Evolutionary conservation across 129 eudicot genomes (phyloP).

Genomic region (Erigeron canadensis): DNA sequence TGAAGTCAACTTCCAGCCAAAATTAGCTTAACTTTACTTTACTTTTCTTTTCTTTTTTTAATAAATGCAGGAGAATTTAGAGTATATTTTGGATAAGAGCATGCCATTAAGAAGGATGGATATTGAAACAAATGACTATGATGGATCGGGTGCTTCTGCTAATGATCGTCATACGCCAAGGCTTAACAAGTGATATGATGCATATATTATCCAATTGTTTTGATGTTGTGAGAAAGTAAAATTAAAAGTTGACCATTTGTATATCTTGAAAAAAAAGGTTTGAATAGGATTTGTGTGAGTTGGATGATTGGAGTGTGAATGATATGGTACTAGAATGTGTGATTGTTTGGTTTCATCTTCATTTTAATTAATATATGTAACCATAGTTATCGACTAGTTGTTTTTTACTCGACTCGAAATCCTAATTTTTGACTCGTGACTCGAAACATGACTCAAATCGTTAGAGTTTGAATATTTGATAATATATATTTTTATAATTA

Average conservation of each 20-base stretch:
- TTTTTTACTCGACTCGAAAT: too few species aligned
- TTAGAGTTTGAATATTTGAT: too few species aligned
- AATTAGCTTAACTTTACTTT: background rate
- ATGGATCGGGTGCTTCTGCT: slow-evolving; percentile 80
- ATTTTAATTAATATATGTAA: too few species aligned
- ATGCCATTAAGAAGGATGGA: slow-evolving; percentile 41
- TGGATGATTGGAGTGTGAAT: background rate
- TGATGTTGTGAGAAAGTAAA: background rate
- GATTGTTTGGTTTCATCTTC: background rate
- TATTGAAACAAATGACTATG: slow-evolving; percentile 55
- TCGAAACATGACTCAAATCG: too few species aligned
- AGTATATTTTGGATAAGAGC: slow-evolving; percentile 22
- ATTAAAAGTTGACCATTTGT: background rate
- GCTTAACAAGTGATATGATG: background rate
- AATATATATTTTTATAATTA: too few species aligned
- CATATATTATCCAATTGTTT: background rate
- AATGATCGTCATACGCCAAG: slow-evolving; percentile 76
- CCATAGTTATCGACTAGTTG: too few species aligned
- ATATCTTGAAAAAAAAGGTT: background rate
- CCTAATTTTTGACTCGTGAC: too few species aligned
- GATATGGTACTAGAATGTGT: background rate
- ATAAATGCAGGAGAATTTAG: slow-evolving; percentile 25
- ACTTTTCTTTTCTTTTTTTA: background rate
- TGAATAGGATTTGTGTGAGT: too few species aligned
- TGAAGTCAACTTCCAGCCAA: background rate